These are phyloP conservation scores for Oehlia diaphana DNA, from an alignment of 192 early-diverging fungal species.

Conservation along the genomic window DNA sequence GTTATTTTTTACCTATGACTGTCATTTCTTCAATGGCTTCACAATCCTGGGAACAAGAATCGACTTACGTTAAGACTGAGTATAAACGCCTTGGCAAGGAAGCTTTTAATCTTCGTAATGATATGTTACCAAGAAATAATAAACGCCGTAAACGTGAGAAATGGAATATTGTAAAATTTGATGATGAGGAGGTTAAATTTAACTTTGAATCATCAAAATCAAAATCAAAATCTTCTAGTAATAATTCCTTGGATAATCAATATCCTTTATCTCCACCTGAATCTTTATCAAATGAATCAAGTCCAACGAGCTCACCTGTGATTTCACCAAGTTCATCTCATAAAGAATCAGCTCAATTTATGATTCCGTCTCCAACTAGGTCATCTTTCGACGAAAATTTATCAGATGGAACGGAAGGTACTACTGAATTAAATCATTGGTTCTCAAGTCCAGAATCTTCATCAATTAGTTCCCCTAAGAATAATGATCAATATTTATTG, in stretches of 20 bases:
- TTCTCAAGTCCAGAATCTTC: not conserved
- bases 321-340: not conserved
- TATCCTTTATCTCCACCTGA: not conserved
- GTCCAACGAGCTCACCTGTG: not conserved
- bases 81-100: conserved; percentile 8
- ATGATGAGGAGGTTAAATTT: not conserved
- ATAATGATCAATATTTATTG: not conserved
- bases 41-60: conserved; percentile 3
- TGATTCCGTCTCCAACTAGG: not conserved
- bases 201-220: not conserved
- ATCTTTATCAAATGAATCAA: not conserved
- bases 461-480: not conserved
- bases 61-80: not conserved
- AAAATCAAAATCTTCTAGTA: not conserved
- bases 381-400: not conserved
- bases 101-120: not conserved
- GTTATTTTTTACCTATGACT: conserved; percentile 8
- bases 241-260: not conserved
- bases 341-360: not conserved
- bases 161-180: conserved; percentile 3
- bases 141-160: not conserved
- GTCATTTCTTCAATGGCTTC: conserved; percentile 18
- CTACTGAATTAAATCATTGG: not conserved
- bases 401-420: not conserved
- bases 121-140: not conserved